Conservation (phyloP, 2,329 filamentous ascomycete genomes). For the Cladosporium oxysporum region DNA sequence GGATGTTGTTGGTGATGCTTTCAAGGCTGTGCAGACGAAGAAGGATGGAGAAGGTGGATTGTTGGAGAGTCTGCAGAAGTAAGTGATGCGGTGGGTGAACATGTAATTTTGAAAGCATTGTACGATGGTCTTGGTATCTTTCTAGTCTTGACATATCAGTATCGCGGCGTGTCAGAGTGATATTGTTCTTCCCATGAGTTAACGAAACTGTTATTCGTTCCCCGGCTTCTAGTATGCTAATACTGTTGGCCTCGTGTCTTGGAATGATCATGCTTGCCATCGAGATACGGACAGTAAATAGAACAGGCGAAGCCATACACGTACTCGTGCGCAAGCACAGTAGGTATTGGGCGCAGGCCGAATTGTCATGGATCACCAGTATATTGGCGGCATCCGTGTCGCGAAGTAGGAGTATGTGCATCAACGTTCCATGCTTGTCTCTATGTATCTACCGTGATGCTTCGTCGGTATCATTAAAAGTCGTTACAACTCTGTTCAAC, state of each 20-base stretch:
- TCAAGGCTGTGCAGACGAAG: constrained; percentile 71
- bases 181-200: too few relatives aligned
- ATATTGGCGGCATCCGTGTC: neutral
- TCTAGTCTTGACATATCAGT: neutral
- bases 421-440: constrained; percentile 5
- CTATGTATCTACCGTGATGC: constrained; percentile 13
- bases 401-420: neutral
- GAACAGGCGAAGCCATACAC: neutral
- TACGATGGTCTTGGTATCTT: neutral
- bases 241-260: neutral
- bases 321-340: neutral
- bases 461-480: constrained; percentile 11
- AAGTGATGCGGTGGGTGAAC: neutral
- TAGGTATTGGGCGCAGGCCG: neutral
- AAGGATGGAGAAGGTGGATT: constrained; percentile 50
- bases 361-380: neutral
- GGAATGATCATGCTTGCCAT: neutral
- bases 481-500: constrained; percentile 1
- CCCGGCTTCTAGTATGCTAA: neutral
- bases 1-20: constrained; percentile 63
- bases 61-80: constrained; percentile 51
- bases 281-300: neutral
- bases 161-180: too few relatives aligned
- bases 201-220: too few relatives aligned
- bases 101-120: constrained; percentile 1